Conservation (phyloP, 306 rosid genomes). For the Morella rubra region DNA sequence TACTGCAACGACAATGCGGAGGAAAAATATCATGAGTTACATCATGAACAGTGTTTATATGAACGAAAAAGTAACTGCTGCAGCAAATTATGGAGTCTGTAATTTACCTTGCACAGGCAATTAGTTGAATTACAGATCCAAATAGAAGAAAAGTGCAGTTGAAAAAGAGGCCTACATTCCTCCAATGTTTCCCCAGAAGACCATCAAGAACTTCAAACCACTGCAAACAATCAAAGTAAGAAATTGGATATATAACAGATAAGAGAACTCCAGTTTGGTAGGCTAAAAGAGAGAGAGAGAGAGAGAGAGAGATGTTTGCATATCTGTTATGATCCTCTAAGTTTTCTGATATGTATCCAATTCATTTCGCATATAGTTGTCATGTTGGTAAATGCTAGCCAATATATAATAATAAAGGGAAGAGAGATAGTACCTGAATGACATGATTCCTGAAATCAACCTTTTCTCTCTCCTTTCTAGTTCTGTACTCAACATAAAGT, state of each 20-base stretch:
- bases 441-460: conserved; percentile 95
- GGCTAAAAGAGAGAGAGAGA: not conserved
- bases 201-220: conserved; percentile 99
- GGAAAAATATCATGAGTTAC: not conserved
- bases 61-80: not conserved
- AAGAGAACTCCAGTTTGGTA: too few species aligned
- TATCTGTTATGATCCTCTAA: too few species aligned
- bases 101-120: conserved; percentile 93
- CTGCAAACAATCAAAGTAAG: conserved; percentile 34
- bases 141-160: conserved; percentile 96
- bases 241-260: conserved; percentile 8
- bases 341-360: too few species aligned
- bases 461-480: conserved; percentile 93
- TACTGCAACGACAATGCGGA: conserved; percentile 44
- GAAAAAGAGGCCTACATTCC: conserved; percentile 86
- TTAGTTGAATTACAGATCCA: conserved; percentile 97
- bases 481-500: conserved; percentile 93
- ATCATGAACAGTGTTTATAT: too few species aligned
- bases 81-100: not conserved
- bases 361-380: too few species aligned
- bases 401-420: too few species aligned
- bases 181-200: conserved; percentile 90
- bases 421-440: conserved; percentile 59
- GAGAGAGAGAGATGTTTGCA: too few species aligned
- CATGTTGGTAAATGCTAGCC: too few species aligned